A percentile compares a stretch with the other conserved stretches of the same genome.
Conservation (phyloP, 2,329 filamentous ascomycete species). For the Myriosclerotinia curreyana region DNA sequence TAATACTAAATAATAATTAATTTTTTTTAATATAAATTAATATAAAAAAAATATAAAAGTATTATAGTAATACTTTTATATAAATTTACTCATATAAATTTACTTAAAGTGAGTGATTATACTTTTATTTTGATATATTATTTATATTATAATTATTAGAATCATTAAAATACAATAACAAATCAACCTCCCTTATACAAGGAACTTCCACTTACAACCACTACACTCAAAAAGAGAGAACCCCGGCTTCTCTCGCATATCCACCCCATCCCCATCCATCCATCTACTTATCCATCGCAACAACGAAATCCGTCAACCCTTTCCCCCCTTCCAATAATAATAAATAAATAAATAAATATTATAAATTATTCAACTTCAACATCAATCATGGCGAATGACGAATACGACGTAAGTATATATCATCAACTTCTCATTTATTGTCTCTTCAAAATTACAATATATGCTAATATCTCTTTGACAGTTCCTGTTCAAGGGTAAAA, state of each 20-base stretch:
- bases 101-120: no score
- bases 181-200: no score
- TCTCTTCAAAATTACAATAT: background rate
- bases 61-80: no score
- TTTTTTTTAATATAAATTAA: no score
- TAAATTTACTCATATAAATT: no score
- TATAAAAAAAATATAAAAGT: no score
- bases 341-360: no score
- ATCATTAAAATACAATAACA: no score
- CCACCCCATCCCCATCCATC: slow-evolving; percentile 26
- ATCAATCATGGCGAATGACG: slow-evolving; percentile 93
- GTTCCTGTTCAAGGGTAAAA: slow-evolving; percentile 98
- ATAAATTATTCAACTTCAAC: slow-evolving; percentile 32
- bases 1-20: no score
- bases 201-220: no score
- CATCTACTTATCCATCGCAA: slow-evolving; percentile 12
- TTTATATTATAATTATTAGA: no score
- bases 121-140: no score
- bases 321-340: slow-evolving; percentile 25
- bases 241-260: slow-evolving; percentile 17
- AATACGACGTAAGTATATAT: slow-evolving; percentile 85
- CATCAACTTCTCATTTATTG: background rate
- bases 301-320: slow-evolving; percentile 21
- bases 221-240: background rate
- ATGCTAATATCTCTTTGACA: slow-evolving; percentile 47